Conservation (phyloP, 2,329 filamentous ascomycete genomes). For the Periglandula ipomoeae region DNA sequence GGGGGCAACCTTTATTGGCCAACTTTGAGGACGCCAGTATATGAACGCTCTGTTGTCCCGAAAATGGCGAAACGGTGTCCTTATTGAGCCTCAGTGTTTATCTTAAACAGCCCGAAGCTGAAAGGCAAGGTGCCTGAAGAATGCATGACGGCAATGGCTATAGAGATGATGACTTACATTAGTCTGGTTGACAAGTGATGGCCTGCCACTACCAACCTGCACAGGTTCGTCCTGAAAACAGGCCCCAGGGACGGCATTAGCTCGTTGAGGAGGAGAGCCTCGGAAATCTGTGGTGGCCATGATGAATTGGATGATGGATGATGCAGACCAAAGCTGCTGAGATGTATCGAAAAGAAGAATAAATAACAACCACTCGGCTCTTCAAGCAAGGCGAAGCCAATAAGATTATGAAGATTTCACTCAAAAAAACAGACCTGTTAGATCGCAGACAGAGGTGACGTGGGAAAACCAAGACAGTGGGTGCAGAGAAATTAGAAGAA, state of each 20-base stretch:
- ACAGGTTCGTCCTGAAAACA: slow-evolving; percentile 15
- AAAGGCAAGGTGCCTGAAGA: background rate
- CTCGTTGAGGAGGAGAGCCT: slow-evolving; percentile 19
- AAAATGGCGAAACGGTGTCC: slow-evolving; percentile 11
- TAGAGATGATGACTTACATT: slow-evolving; percentile 13
- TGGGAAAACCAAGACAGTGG: slow-evolving; percentile 12
- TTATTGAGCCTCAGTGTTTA: slow-evolving; percentile 7
- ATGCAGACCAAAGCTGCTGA: slow-evolving; percentile 5
- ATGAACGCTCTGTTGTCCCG: slow-evolving; percentile 33
- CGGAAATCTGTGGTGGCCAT: slow-evolving; percentile 23
- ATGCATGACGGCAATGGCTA: too few relatives aligned
- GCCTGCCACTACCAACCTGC: slow-evolving; percentile 9
- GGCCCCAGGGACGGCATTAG: slow-evolving; percentile 9
- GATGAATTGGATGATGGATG: slow-evolving; percentile 1
- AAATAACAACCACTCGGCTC: slow-evolving; percentile 10
- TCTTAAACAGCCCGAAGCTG: background rate
- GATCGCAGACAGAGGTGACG: slow-evolving; percentile 20
- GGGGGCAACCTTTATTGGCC: slow-evolving; percentile 43
- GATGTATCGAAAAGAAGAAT: slow-evolving; percentile 10
- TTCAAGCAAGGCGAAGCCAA: slow-evolving; percentile 8
- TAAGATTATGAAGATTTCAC: slow-evolving; percentile 20
- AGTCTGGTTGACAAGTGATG: slow-evolving; percentile 9
- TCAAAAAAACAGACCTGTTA: slow-evolving; percentile 18
- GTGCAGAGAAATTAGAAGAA: slow-evolving; percentile 11
- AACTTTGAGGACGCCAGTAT: slow-evolving; percentile 45